Percentiles rank a stretch among this genome's conserved stretches.
Conservation (phyloP, 306 rosid species). For the Lablab purpureus region DNA sequence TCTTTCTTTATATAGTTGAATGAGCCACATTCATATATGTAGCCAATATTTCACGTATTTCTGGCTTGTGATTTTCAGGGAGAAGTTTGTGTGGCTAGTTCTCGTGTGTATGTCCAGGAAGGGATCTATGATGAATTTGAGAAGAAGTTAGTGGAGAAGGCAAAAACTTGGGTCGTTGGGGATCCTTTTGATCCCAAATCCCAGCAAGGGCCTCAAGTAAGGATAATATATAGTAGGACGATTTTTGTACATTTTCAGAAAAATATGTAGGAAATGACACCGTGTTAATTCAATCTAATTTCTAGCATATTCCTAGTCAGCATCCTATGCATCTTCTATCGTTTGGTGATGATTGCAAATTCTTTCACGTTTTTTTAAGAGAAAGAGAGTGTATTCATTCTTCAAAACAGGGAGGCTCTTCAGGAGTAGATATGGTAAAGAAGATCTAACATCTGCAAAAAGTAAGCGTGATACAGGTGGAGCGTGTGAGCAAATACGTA, state of each 20-base stretch:
- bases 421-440: too few relatives aligned
- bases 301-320: not conserved
- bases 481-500: too few relatives aligned
- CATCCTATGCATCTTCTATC: not conserved
- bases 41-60: not conserved
- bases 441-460: too few relatives aligned
- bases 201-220: slow-evolving; percentile 84
- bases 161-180: slow-evolving; percentile 70
- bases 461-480: too few relatives aligned
- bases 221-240: not conserved
- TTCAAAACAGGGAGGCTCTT: too few relatives aligned
- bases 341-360: not conserved
- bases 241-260: not conserved
- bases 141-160: slow-evolving; percentile 63
- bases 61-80: slow-evolving; percentile 55
- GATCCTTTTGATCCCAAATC: slow-evolving; percentile 86
- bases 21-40: too few relatives aligned
- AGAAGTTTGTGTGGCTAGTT: slow-evolving; percentile 75
- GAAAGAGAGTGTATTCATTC: too few relatives aligned
- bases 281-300: not conserved
- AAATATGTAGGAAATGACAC: not conserved
- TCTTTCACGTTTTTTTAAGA: too few relatives aligned
- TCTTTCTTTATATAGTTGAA: too few relatives aligned
- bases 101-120: slow-evolving; percentile 83
- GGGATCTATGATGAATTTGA: slow-evolving; percentile 76